Base-by-base conservation (phyloP, 2,329 filamentous ascomycete genomes). In the Epichloe amarillans region DNA sequence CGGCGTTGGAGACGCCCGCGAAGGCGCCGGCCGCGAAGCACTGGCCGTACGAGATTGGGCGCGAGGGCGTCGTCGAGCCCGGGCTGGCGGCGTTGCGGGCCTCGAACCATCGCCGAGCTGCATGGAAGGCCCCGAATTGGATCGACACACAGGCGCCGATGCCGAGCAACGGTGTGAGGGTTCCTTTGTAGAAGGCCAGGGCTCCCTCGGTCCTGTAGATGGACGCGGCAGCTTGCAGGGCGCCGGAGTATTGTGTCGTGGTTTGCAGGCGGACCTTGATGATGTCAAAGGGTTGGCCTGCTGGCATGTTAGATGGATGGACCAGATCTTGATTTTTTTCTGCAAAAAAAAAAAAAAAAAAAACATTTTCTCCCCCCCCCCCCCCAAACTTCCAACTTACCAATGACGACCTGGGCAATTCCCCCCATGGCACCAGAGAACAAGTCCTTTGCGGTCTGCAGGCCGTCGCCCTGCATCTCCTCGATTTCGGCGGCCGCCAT, bases 71-170 rank as follows among this genome's bases (percentile, higher is more conserved):
- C 1, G 41, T 15, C 58, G 64, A 65, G 55, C 60, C 54, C 83
- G 73, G 45, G 74, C 44, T 74, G 76, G 71, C 66, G 69, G 5
- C 23, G 23, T 95, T 95, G 57, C 77, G 76, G 43, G 79, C 72
- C 72, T 97, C 91, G 65, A 98, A 82, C 62, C 79, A 84, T 53
- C 93, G 87, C 53, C 88, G 86, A 8, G 91, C 90, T 63, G 86
- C 84, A 74, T 96, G 89, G 76, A 97, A 98, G 61, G 86, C 93
- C 56, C 90, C 93, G 68, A 98, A 98, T 74, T 98, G 93, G 93
- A 98, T 85, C n/a, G 89, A 96, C 44, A 93, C 90, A 67, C 93
- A 98, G 59, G 93, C 93, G 59, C 93, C 93, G 64, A 98, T 97
- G 58, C 93, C 93, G 52, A 98, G 80, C 51, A 98, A 76, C 0